Conservation (phyloP, 176 grass and related monocot species). For the Alopecurus myosuroides region DNA sequence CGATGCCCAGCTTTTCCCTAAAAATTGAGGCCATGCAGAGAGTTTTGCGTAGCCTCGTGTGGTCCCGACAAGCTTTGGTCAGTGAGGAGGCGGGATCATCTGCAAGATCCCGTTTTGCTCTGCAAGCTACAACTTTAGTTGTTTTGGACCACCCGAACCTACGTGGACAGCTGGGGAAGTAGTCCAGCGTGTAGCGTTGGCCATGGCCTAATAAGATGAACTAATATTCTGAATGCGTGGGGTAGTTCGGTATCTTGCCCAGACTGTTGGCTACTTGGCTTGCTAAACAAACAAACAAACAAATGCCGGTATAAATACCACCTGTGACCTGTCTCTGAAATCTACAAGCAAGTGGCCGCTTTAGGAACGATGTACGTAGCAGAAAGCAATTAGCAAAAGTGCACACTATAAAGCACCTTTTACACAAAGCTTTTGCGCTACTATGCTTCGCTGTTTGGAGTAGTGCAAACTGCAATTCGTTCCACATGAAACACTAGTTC, state of each 20-base stretch:
- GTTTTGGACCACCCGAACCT: too few species aligned
- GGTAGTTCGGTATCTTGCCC: too few species aligned
- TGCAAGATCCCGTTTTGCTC: too few species aligned
- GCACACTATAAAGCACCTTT: not conserved
- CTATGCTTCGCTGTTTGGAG: not conserved
- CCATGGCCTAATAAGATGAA: not conserved
- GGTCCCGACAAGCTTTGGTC: too few species aligned
- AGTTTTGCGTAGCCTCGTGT: too few species aligned
- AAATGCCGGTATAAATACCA: not conserved
- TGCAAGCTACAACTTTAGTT: too few species aligned
- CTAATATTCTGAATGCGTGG: not conserved
- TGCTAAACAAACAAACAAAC: not conserved
- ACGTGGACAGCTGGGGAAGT: too few species aligned
- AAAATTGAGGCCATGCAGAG: too few species aligned
- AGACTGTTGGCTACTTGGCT: not conserved
- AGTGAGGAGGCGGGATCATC: too few species aligned
- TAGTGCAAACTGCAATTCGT: not conserved
- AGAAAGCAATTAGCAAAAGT: not conserved
- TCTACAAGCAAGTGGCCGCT: not conserved
- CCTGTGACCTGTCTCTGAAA: not conserved
- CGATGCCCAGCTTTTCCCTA: too few species aligned
- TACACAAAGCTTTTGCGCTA: not conserved
- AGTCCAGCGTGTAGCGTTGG: too few species aligned
- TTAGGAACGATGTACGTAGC: not conserved
- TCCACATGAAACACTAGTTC: not conserved